phyloP scores from a whole-genome alignment of 1,284 basidiomycete genomes.

The Irpex sp. region DNA sequence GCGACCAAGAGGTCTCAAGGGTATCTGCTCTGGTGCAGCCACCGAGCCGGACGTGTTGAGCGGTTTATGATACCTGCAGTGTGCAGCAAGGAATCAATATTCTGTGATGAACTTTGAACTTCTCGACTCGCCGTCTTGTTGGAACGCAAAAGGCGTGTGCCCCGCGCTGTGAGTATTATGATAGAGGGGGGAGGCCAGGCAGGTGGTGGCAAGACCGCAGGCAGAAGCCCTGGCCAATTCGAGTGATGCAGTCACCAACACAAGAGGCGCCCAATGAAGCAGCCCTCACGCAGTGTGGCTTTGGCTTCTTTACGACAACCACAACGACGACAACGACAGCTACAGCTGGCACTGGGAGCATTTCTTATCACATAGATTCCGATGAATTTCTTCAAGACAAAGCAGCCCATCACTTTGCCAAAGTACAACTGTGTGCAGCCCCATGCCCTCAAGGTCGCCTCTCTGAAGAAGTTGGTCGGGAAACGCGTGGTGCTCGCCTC shows the following conservation, averaged over 20 bases:
- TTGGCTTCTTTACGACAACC: neutral
- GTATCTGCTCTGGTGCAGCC: conserved; percentile 22
- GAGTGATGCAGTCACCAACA: neutral
- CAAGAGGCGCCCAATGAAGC: neutral
- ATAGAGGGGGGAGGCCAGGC: neutral
- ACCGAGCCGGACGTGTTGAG: neutral
- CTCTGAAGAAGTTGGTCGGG: conserved; percentile 66
- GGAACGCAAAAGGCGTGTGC: neutral
- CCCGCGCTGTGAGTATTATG: neutral
- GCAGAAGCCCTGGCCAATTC: neutral
- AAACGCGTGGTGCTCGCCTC: conserved; percentile 86
- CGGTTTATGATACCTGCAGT: neutral
- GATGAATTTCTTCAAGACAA: conserved; percentile 25
- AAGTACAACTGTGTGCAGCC: conserved; percentile 51
- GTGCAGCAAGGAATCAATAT: neutral
- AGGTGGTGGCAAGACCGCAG: neutral
- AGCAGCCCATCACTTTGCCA: conserved; percentile 21
- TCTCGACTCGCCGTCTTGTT: neutral
- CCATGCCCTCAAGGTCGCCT: conserved; percentile 68
- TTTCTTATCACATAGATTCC: neutral
- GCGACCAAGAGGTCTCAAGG: conserved; percentile 23
- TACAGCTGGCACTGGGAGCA: neutral
- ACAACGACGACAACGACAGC: neutral
- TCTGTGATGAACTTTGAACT: neutral
- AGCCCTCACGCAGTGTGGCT: neutral